A percentile compares a stretch with the other conserved stretches of the same genome.
Conservation (phyloP, 192 early-diverging fungal species). For the Podila clonocystis region DNA sequence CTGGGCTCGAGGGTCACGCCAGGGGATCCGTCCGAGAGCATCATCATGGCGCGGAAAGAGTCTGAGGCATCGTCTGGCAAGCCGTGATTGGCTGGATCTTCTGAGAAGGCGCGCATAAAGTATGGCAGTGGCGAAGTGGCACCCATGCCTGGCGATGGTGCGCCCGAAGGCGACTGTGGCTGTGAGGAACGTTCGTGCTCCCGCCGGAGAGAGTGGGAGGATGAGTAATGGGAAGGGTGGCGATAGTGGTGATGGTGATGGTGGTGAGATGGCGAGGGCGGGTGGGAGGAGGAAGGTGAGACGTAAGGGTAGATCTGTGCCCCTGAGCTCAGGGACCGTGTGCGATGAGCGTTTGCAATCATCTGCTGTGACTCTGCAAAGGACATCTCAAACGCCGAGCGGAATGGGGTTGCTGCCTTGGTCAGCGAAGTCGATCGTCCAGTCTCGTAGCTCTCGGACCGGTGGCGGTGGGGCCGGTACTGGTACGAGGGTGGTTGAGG, state of each 20-base stretch:
- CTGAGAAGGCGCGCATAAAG: conserved; percentile 42
- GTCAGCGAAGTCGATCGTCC: conserved; percentile 42
- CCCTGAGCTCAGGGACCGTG: conserved; percentile 29
- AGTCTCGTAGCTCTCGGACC: conserved; percentile 44
- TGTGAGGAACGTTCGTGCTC: not conserved
- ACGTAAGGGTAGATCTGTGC: not conserved
- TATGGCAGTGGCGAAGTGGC: conserved; percentile 16
- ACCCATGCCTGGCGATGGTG: not conserved
- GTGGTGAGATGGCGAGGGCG: conserved; percentile 1
- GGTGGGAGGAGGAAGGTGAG: conserved; percentile 4
- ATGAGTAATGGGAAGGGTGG: not conserved
- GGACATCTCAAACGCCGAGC: conserved; percentile 25
- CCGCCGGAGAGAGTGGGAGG: not conserved
- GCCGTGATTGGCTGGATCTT: conserved; percentile 8
- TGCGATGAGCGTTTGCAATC: conserved; percentile 38
- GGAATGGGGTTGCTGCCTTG: conserved; percentile 44
- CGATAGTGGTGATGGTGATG: not conserved
- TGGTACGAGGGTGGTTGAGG: conserved; percentile 6
- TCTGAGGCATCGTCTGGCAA: conserved; percentile 26
- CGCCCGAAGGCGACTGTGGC: not conserved
- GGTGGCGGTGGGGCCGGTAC: conserved; percentile 21
- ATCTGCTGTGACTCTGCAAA: conserved; percentile 4
- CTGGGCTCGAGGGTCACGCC: conserved; percentile 27
- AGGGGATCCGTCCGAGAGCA: conserved; percentile 21
- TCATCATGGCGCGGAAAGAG: conserved; percentile 24